Evolutionary conservation across 225 moss, liverwort and hornwort species (phyloP).

Genomic region (Pseudisothecium myosuroides): DNA sequence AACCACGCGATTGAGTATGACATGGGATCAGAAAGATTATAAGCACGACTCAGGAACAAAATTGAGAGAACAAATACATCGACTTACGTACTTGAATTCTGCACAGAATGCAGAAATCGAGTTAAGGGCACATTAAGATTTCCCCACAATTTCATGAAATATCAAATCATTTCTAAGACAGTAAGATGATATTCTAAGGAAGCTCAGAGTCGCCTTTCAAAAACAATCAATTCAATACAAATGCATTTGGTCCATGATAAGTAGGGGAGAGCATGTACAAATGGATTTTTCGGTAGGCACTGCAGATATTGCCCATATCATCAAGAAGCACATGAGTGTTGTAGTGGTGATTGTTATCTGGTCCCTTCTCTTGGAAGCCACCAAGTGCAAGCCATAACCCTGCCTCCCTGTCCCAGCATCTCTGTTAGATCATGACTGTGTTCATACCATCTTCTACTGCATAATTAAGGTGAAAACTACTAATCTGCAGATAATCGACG

Average conservation of each 20-base stretch:
- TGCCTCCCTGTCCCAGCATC: constrained; percentile 63
- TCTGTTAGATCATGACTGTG: neutral
- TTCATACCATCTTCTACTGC: neutral
- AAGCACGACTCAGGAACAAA: neutral
- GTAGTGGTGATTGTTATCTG: constrained; percentile 56
- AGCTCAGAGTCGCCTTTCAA: neutral
- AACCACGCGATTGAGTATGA: neutral
- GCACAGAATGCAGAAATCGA: neutral
- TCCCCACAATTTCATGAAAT: neutral
- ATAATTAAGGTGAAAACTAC: neutral
- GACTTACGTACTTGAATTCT: neutral
- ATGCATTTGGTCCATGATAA: neutral
- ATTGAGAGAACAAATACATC: neutral
- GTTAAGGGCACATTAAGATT: neutral
- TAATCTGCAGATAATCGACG: neutral
- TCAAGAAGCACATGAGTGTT: constrained; percentile 92
- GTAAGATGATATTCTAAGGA: neutral
- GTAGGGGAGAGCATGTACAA: constrained; percentile 19
- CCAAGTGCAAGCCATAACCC: constrained; percentile 90
- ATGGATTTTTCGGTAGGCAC: constrained; percentile 81
- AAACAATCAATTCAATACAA: neutral
- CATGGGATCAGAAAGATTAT: neutral
- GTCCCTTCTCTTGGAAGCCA: constrained; percentile 92
- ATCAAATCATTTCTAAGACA: neutral
- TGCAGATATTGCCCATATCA: constrained; percentile 50